Base-by-base conservation (phyloP, 257 asterid genomes). In the Gentiana dahurica region DNA sequence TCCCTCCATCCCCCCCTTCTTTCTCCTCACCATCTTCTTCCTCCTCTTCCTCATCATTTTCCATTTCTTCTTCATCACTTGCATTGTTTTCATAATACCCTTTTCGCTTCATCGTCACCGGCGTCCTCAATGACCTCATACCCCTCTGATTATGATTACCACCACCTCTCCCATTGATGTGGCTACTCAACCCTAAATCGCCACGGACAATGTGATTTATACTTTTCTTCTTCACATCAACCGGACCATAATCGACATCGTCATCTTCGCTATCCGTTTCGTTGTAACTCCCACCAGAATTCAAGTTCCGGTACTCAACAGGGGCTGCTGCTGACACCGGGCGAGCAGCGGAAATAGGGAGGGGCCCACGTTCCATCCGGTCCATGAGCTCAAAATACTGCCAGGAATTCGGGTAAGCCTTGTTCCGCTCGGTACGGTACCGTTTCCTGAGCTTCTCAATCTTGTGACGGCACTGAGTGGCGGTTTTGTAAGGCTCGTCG, bases 381-480 rank as follows among this genome's bases (percentile, higher is more conserved):
- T 90, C 87, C 95, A 90, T 87, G 67, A 82, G 76, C 61, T 84
- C 83, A 60, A 86, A 90, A 57, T 75, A 87, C 74, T 81, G 91
- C 96, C 96, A 90, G 3, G 89, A 79, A 67, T 80, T 69, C 49
- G 92, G 85, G 67, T 70, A 69, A 2, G 94, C 81, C 57, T 86
- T 90, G 34, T 61, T 68, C 49, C 74, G 65, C 66, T 87, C 98
- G 48, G 94, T 75, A 9, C 95, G 86, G 71, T 90, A 90, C 6
- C 96, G 75, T 61, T 87, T 90, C 12, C 98, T 75, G 34, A 90
- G 96, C 64, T 90, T 90, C 71, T 90, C 96, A 53, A 90, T 84
- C 69, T 90, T 90, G 76, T 90, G 98, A 69, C 98, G 94, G 75
- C 98, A 90, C 68, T 90, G 98, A 7, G 89, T 87, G 67, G 98